Conservation (phyloP, 129 eudicot genomes). For the Centrapalus pauciflorus region DNA sequence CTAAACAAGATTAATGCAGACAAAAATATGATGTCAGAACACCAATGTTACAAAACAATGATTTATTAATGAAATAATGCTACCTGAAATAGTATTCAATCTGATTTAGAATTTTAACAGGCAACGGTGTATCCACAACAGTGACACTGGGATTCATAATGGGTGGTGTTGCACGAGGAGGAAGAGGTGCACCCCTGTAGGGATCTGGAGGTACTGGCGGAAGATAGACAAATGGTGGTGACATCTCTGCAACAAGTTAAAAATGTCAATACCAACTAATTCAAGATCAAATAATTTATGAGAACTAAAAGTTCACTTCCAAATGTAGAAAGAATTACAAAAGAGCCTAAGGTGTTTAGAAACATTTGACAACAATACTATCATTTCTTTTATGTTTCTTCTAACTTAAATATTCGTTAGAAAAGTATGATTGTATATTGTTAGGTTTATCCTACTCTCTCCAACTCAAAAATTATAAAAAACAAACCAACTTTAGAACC, state of each 20-base stretch:
- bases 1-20: constrained; percentile 25
- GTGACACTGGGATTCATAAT: constrained; percentile 26
- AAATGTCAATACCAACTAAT: constrained; percentile 6
- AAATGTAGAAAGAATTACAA: no score
- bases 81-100: constrained; percentile 84
- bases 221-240: constrained; percentile 38
- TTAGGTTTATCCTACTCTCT: no score
- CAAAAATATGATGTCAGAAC: background rate
- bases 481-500: no score
- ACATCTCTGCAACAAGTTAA: constrained; percentile 35
- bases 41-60: background rate
- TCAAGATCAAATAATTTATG: no score
- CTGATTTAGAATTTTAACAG: constrained; percentile 41
- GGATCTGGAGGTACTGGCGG: constrained; percentile 49
- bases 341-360: no score
- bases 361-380: no score
- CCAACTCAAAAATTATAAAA: no score
- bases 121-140: constrained; percentile 28
- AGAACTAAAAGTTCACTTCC: no score
- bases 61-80: background rate
- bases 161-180: constrained; percentile 28
- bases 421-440: no score
- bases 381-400: no score
- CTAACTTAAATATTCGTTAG: no score
- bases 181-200: constrained; percentile 33